Percentiles rank a stretch among this genome's conserved stretches.
These are phyloP conservation scores for Volvox africanus DNA, from an alignment of 139 green algal genomes.

Conservation along the genomic window DNA sequence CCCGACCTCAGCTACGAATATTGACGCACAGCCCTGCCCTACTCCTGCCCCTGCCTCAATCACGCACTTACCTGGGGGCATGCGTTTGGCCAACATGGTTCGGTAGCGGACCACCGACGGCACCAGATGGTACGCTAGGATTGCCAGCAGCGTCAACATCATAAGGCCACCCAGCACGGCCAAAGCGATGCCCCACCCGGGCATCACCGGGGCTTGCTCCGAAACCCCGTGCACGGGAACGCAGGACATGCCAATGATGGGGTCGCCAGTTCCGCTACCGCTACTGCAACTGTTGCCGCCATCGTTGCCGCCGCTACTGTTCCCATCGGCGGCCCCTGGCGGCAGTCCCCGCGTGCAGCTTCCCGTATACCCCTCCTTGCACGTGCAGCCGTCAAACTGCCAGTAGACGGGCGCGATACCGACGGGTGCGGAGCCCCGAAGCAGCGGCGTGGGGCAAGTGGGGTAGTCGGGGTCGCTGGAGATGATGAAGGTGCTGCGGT, in stretches of 20 bases:
- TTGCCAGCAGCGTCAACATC: not conserved
- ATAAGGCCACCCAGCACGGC: not conserved
- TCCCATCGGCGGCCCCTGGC: not conserved
- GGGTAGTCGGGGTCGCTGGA: not conserved
- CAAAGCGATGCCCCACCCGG: constrained; percentile 22
- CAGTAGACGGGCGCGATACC: constrained; percentile 29
- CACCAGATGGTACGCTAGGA: constrained; percentile 3
- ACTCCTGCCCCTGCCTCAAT: not conserved
- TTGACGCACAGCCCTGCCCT: too few species aligned
- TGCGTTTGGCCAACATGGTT: not conserved
- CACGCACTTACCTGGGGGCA: constrained; percentile 20
- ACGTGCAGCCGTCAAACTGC: constrained; percentile 16
- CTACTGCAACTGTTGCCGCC: too few species aligned
- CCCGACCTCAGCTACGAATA: too few species aligned
- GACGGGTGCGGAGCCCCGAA: not conserved
- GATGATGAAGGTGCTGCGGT: not conserved
- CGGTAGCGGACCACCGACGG: constrained; percentile 28
- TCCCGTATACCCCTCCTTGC: not conserved
- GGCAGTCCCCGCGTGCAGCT: not conserved
- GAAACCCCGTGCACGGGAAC: not conserved
- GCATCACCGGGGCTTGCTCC: not conserved
- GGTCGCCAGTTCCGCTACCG: too few species aligned
- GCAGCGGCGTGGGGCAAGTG: not conserved
- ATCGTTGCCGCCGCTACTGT: not conserved
- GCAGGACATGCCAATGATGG: not conserved